Percentiles rank a stretch among this genome's conserved stretches.
Evolutionary conservation across 2,329 filamentous ascomycete species (phyloP).

Genomic region (Ophiostoma piceae): DNA sequence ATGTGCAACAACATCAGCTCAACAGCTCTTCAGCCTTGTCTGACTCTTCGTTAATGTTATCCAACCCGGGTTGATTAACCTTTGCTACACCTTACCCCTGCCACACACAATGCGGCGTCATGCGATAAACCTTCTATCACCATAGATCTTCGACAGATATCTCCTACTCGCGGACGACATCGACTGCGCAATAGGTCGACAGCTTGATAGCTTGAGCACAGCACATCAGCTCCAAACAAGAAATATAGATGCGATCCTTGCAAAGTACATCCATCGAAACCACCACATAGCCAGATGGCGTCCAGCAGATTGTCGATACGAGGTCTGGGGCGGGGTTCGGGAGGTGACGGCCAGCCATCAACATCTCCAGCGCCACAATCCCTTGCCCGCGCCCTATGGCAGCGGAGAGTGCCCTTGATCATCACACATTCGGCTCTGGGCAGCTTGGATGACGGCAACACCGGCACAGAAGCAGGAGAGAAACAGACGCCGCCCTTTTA

Average conservation of each 20-base stretch:
- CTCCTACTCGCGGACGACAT: neutral
- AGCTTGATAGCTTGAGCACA: too few species aligned
- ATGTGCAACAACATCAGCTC: neutral
- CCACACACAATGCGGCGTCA: neutral
- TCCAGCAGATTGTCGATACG: neutral
- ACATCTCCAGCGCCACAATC: conserved; percentile 5
- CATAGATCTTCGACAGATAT: neutral
- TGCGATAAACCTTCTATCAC: neutral
- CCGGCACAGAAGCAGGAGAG: neutral
- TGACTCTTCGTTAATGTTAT: neutral
- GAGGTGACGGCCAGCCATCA: neutral
- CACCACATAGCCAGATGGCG: conserved; percentile 2
- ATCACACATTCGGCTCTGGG: conserved; percentile 45
- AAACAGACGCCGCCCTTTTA: conserved; percentile 33
- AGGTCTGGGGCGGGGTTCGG: neutral
- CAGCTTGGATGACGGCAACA: conserved; percentile 7
- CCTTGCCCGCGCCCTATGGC: conserved; percentile 49
- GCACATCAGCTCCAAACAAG: neutral
- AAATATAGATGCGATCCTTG: neutral
- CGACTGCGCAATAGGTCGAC: neutral
- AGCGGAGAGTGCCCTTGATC: conserved; percentile 48
- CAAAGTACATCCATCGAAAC: neutral
- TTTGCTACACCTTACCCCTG: neutral
- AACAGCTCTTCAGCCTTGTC: neutral
- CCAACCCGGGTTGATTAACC: neutral